These are phyloP conservation scores for Penicillium coffeae DNA, from an alignment of 495 filamentous ascomycete species.

Conservation along the genomic window DNA sequence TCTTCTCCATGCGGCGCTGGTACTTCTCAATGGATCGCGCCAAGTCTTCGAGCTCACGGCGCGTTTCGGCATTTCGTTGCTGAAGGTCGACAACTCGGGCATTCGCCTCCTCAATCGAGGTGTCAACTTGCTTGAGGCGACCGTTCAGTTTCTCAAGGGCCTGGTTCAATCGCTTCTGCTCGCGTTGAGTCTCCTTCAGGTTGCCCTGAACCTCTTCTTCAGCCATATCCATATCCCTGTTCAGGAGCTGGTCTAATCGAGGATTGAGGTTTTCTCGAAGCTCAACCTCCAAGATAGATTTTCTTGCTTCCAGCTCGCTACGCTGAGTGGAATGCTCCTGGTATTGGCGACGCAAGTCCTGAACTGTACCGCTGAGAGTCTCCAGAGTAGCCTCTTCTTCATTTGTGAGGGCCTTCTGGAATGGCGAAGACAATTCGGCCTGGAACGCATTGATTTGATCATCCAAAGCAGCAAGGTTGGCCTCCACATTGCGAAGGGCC, in stretches of 20 bases:
- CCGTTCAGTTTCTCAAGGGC: constrained; percentile 57
- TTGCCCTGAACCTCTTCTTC: constrained; percentile 57
- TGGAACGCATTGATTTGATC: constrained; percentile 71
- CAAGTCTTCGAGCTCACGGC: constrained; percentile 68
- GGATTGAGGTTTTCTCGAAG: constrained; percentile 80
- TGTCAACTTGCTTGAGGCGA: constrained; percentile 68
- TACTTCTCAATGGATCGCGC: constrained; percentile 78
- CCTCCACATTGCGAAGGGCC: constrained; percentile 69
- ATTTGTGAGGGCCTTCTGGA: constrained; percentile 83
- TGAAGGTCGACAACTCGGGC: constrained; percentile 57
- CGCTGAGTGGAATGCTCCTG: constrained; percentile 68
- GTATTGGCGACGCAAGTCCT: constrained; percentile 69
- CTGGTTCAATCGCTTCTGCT: constrained; percentile 72
- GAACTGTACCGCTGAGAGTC: constrained; percentile 59
- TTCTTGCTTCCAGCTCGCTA: constrained; percentile 75
- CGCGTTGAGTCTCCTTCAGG: constrained; percentile 74
- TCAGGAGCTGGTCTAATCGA: constrained; percentile 80
- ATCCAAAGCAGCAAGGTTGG: constrained; percentile 67
- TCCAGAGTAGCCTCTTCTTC: constrained; percentile 82
- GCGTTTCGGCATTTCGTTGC: constrained; percentile 60
- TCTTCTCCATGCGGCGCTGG: constrained; percentile 89
- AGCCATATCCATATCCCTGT: constrained; percentile 68
- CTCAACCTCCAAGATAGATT: constrained; percentile 76
- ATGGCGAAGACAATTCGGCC: constrained; percentile 75
- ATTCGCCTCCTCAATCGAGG: constrained; percentile 63